Conservation (phyloP, 148 eudicot genomes). For the Agrostemma githago region DNA sequence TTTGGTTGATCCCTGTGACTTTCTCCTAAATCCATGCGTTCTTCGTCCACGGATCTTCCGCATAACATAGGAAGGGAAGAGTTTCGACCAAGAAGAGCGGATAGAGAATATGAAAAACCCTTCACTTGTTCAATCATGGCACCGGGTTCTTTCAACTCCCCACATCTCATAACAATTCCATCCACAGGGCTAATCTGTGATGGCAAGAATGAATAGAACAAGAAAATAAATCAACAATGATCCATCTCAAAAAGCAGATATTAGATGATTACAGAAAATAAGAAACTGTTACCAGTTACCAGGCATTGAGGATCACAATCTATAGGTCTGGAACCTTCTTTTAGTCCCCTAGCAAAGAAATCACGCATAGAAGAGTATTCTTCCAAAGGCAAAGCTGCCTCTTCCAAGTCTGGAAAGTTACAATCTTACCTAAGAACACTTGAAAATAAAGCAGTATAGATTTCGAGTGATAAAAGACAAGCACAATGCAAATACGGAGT, state of each 20-base stretch:
- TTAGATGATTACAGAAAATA: slow-evolving; percentile 19
- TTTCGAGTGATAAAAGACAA: not conserved
- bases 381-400: slow-evolving; percentile 70
- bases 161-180: slow-evolving; percentile 70
- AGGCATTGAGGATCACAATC: slow-evolving; percentile 74
- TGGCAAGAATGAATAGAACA: slow-evolving; percentile 9
- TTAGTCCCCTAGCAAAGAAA: slow-evolving; percentile 68
- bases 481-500: slow-evolving; percentile 17
- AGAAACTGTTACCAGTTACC: slow-evolving; percentile 85
- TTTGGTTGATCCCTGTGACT: slow-evolving; percentile 30
- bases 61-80: slow-evolving; percentile 50
- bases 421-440: slow-evolving; percentile 1
- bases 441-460: not conserved
- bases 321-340: slow-evolving; percentile 82
- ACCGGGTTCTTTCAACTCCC: slow-evolving; percentile 77
- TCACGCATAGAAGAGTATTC: slow-evolving; percentile 70
- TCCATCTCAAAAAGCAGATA: not conserved
- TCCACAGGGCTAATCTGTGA: slow-evolving; percentile 90
- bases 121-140: slow-evolving; percentile 96
- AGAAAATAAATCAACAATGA: slow-evolving; percentile 3
- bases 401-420: slow-evolving; percentile 65
- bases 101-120: slow-evolving; percentile 80
- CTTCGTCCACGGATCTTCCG: slow-evolving; percentile 39
- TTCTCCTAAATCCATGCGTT: slow-evolving; percentile 29
- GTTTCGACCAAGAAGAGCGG: slow-evolving; percentile 73